phyloP scores from a whole-genome alignment of 768 basidiomycete genomes.

The Boletus insuetus region DNA sequence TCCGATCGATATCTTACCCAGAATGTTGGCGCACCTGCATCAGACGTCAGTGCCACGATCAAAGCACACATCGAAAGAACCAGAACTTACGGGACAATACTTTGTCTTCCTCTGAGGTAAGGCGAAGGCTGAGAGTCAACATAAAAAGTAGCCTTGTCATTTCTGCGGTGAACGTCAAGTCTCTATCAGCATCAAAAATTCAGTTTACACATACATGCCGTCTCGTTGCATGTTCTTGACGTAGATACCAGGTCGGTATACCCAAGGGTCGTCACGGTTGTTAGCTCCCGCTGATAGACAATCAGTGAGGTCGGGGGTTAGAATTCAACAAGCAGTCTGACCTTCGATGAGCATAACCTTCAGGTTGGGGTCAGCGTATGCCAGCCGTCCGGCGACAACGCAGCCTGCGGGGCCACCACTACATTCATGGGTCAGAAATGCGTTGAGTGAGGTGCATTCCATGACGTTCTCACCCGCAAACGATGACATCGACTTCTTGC shows the following conservation, averaged over 20 bases:
- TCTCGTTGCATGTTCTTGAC: slow-evolving; percentile 71
- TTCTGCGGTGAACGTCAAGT: slow-evolving; percentile 37
- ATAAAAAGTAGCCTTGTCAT: slow-evolving; percentile 75
- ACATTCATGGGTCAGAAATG: slow-evolving; percentile 6
- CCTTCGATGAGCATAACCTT: slow-evolving; percentile 79
- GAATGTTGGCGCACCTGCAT: slow-evolving; percentile 61
- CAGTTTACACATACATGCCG: slow-evolving; percentile 48
- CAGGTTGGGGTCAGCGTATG: slow-evolving; percentile 67
- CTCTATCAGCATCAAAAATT: too few species aligned
- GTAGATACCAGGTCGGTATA: slow-evolving; percentile 68
- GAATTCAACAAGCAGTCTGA: slow-evolving; percentile 16
- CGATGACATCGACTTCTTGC: slow-evolving; percentile 71
- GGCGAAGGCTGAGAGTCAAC: slow-evolving; percentile 56
- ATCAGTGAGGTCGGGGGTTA: not conserved
- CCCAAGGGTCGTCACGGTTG: slow-evolving; percentile 74
- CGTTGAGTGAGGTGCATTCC: not conserved
- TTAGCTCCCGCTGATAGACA: slow-evolving; percentile 54
- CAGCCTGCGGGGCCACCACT: slow-evolving; percentile 66
- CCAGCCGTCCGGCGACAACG: slow-evolving; percentile 66
- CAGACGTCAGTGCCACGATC: not conserved
- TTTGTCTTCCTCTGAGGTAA: slow-evolving; percentile 57
- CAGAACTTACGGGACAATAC: slow-evolving; percentile 61
- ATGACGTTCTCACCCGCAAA: slow-evolving; percentile 45
- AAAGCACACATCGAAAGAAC: not conserved
- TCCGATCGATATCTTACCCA: slow-evolving; percentile 35